Evolutionary conservation across 768 basidiomycete species (phyloP).

Genomic region (Termitomyces sp.): DNA sequence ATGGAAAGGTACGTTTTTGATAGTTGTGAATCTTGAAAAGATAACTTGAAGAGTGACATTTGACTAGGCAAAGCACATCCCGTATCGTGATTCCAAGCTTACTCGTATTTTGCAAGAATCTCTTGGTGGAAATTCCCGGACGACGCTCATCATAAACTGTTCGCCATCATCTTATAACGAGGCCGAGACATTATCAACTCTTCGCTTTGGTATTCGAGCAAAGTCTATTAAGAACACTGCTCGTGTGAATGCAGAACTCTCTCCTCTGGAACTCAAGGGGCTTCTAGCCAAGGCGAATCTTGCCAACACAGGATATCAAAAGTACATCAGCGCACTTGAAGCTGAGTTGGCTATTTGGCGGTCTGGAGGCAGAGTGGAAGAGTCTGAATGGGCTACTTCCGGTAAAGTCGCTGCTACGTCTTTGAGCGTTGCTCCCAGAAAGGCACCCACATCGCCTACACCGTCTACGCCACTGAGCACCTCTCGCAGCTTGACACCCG

Average conservation of each 20-base stretch:
- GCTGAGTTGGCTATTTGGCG: slow-evolving; percentile 91
- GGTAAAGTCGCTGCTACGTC: slow-evolving; percentile 51
- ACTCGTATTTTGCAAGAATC: slow-evolving; percentile 99
- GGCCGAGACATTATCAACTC: slow-evolving; percentile 89
- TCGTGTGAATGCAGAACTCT: slow-evolving; percentile 95
- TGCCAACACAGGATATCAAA: slow-evolving; percentile 76
- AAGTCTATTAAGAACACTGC: slow-evolving; percentile 99
- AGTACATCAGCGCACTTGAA: slow-evolving; percentile 86
- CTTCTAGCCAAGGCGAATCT: slow-evolving; percentile 86
- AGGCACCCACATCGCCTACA: slow-evolving; percentile 57
- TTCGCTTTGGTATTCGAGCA: slow-evolving; percentile 99
- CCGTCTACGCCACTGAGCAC: slow-evolving; percentile 49
- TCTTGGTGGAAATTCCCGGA: slow-evolving; percentile 89
- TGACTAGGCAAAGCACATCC: slow-evolving; percentile 85
- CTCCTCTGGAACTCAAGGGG: slow-evolving; percentile 92
- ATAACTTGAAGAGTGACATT: neutral
- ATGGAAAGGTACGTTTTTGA: slow-evolving; percentile 69
- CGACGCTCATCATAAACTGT: slow-evolving; percentile 99
- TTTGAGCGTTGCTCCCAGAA: slow-evolving; percentile 50
- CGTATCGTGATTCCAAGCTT: slow-evolving; percentile 98
- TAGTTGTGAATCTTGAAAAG: neutral
- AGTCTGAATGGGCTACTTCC: slow-evolving; percentile 71
- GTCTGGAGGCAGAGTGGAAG: slow-evolving; percentile 77
- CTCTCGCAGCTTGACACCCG: slow-evolving; percentile 62
- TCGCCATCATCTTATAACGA: slow-evolving; percentile 98